Conservation (phyloP, 2,329 filamentous ascomycete genomes). For the Pseudocercospora pini-densiflorae region DNA sequence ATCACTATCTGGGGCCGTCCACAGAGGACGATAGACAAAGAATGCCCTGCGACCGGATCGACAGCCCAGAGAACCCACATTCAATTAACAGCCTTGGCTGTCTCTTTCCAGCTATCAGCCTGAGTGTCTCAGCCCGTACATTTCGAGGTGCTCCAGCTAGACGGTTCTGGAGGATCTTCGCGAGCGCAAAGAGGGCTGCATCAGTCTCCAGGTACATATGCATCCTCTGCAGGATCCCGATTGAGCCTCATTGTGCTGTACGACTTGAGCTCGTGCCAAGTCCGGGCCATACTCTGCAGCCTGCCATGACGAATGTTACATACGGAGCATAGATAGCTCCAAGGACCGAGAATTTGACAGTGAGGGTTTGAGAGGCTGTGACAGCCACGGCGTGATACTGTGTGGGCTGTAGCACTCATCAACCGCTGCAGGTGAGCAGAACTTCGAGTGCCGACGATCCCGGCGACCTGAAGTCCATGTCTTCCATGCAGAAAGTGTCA, state of each 20-base stretch:
- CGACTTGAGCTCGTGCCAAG: not conserved
- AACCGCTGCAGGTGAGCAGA: not conserved
- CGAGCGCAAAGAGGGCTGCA: not conserved
- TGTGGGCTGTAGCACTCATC: not conserved
- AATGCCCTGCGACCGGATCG: not conserved
- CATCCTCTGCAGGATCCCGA: not conserved
- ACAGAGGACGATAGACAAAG: not conserved
- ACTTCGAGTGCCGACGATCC: too few relatives aligned
- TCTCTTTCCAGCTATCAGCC: not conserved
- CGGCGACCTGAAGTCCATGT: not conserved
- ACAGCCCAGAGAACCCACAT: not conserved
- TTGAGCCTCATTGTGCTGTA: constrained; percentile 1
- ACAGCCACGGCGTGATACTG: not conserved
- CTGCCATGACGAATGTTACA: not conserved
- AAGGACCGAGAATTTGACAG: not conserved
- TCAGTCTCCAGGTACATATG: not conserved
- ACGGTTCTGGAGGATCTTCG: not conserved
- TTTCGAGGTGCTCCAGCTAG: not conserved
- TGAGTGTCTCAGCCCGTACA: not conserved
- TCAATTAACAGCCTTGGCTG: not conserved
- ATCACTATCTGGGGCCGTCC: not conserved
- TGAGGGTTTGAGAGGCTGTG: not conserved
- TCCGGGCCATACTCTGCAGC: not conserved
- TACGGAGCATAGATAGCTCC: not conserved
- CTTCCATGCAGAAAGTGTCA: too few relatives aligned